Evolutionary conservation across 768 basidiomycete species (phyloP), one percentile per base, ranked within the genome.

Genomic region (Rhodotorula kratochvilovae): DNA sequence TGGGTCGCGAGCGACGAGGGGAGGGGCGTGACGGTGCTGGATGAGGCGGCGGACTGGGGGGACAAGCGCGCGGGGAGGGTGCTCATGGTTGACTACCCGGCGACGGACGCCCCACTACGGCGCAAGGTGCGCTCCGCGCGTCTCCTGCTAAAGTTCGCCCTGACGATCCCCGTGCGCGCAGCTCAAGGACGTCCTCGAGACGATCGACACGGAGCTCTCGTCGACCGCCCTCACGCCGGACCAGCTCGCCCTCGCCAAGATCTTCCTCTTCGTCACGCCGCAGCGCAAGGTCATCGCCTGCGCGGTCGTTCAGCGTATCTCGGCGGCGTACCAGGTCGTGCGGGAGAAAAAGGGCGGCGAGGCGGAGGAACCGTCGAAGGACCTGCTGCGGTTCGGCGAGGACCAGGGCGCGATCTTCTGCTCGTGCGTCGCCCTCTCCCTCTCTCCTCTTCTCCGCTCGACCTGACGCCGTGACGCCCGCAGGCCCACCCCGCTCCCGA

Each of bases 331-430:
- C 65, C 39, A 56, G 23, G 69, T 74, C 56, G 68, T 76, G 27
- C 39, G n/a, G 33, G 4, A 39, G 65, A 45, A 15, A n/a, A 36
- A 50, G 46, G 10, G 11, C 5, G 48, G 2, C 48, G 48, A 50
- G 25, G 25, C 23, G 11, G 25, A 13, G 6, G 39, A 50, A 23
- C 25, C 23, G 27, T 50, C 29, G 11, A 48, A n/a, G 5, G 29
- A 31, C 1, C 65, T 73, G 53, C 46, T 76, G 39, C 39, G 66
- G 10, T 76, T 76, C 35, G 76, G 70, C 19, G 76, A 73, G 36
- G 72, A 71, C 46, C 35, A 68, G 5, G 59, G 73, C 36, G 74
- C 74, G 16, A 58, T 77, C 21, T 75, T 75, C 36, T 77, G 76
- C 72, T 73, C 72, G 76, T 77, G 17, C 33, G 76, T 69, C 1